Evolutionary conservation across 257 asterid genomes (phyloP), one percentile per base, ranked within the genome.

Genomic region (Solanum pinnatisectum): DNA sequence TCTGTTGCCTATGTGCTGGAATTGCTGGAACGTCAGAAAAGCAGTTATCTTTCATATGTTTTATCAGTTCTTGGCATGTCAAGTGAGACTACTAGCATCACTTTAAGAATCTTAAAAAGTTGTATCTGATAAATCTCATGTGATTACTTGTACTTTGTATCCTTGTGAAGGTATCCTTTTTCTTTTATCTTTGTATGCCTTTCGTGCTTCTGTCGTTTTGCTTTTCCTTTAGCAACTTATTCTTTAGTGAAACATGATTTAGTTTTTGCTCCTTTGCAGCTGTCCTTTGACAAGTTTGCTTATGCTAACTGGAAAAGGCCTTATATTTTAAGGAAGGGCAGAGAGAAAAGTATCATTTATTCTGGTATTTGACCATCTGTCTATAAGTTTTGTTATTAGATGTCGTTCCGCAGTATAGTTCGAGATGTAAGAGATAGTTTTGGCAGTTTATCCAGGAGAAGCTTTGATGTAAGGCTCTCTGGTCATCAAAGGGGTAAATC

Each of bases 401-500:
- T 96, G 99, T 94, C 98, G 63, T 96, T 96, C 92, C 94, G 99
- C 89, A 95, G 96, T 86, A 93, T 96, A 90, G 99, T 98, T 79
- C 93, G 93, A 20, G 99, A 96, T 87, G 93, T 96, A 89, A 93
- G 98, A 87, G 98, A 91, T 84, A 92, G 98, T 91, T 91, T 96
- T 59, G 99, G 99, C 84, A 96, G 98, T 92, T 90, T 96, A 89
- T 96, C 99, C 7, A 91, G 98, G 86, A 90, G 99, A 46, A 90
- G 96, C 90, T 95, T 95, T 88, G 96, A 93, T 86, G 93, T 94
- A 88, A 92, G 96, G 91, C 87, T 95, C 39, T 42, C 95, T 9
- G 93, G 95, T 77, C 98, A 95, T 89, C 93, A 93, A 79, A 92
- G 98, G 36, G 98, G 98, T 33, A 94, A 93, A 90, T 94, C 98